A percentile compares a stretch with the other conserved stretches of the same genome.
Evolutionary conservation across 2,329 filamentous ascomycete species (phyloP).

Genomic region (Xylariaceae sp.): DNA sequence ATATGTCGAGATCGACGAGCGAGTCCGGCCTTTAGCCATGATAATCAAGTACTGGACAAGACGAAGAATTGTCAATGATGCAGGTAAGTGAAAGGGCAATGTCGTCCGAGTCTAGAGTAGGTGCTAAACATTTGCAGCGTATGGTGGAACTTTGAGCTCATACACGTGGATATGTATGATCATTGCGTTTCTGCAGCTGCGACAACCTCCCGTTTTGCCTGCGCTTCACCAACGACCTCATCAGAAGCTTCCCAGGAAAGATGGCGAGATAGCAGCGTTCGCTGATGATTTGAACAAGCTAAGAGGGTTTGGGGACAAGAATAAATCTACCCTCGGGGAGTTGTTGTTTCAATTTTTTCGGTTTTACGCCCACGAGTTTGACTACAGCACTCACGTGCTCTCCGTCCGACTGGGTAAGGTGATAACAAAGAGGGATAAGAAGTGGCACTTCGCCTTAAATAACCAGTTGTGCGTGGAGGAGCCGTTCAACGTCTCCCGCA

Average conservation of each 20-base stretch:
- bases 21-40: conserved; percentile 92
- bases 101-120: not conserved
- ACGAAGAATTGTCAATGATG: conserved; percentile 89
- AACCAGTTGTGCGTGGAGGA: conserved; percentile 94
- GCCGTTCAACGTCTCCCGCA: conserved; percentile 87
- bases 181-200: conserved; percentile 90
- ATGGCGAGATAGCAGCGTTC: conserved; percentile 75
- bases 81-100: conserved; percentile 64
- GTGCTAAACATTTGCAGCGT: conserved; percentile 56
- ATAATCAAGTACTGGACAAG: conserved; percentile 98
- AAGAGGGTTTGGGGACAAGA: conserved; percentile 72
- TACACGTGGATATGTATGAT: conserved; percentile 99
- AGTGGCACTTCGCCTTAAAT: conserved; percentile 78
- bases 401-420: conserved; percentile 83
- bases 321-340: conserved; percentile 80
- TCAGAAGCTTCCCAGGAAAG: conserved; percentile 60
- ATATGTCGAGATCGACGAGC: conserved; percentile 89
- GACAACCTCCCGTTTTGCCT: conserved; percentile 81
- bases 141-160: conserved; percentile 91
- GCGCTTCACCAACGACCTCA: conserved; percentile 76
- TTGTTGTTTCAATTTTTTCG: conserved; percentile 96
- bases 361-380: conserved; percentile 90
- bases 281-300: conserved; percentile 82
- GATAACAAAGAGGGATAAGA: conserved; percentile 81
- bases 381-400: conserved; percentile 82